Conservation (phyloP, 208 protist species). For the Leishmania martiniquensis region DNA sequence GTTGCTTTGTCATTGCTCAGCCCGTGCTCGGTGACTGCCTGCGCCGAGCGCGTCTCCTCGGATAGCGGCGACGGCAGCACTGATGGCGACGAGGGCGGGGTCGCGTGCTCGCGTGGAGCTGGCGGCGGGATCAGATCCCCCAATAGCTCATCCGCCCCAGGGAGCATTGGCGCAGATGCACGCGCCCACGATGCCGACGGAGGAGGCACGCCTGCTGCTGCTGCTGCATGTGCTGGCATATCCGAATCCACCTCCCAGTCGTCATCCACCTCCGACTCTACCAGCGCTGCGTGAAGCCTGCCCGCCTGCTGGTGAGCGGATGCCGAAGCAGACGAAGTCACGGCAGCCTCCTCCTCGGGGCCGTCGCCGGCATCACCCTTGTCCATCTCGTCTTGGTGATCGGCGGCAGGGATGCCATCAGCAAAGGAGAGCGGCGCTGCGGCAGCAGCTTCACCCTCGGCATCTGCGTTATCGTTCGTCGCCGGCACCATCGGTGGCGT, state of each 20-base stretch:
- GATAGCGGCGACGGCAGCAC: slow-evolving; percentile 3
- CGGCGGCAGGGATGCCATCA: not conserved
- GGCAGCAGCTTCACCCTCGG: not conserved
- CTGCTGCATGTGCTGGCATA: no score
- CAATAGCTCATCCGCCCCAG: not conserved
- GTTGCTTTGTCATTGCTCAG: not conserved
- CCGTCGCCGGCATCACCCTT: not conserved
- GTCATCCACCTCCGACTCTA: slow-evolving; percentile 11
- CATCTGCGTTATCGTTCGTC: not conserved
- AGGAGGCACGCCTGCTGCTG: no score
- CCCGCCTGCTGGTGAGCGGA: not conserved
- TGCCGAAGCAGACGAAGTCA: not conserved
- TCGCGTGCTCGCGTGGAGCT: slow-evolving; percentile 17
- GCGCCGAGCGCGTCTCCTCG: not conserved
- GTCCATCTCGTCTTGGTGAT: not conserved
- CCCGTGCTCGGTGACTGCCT: not conserved
- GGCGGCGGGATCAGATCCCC: slow-evolving; percentile 10
- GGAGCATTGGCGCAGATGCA: no score
- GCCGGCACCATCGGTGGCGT: not conserved
- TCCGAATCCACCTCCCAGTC: no score
- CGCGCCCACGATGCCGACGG: no score
- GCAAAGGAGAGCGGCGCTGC: not conserved
- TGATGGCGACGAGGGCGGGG: slow-evolving; percentile 16
- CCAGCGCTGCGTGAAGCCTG: no score
- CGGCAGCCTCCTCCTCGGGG: not conserved